Percentiles rank a stretch among this genome's conserved stretches.
Conservation (phyloP, 352 stramenopile species). For the Nothophytophthora sp. region DNA sequence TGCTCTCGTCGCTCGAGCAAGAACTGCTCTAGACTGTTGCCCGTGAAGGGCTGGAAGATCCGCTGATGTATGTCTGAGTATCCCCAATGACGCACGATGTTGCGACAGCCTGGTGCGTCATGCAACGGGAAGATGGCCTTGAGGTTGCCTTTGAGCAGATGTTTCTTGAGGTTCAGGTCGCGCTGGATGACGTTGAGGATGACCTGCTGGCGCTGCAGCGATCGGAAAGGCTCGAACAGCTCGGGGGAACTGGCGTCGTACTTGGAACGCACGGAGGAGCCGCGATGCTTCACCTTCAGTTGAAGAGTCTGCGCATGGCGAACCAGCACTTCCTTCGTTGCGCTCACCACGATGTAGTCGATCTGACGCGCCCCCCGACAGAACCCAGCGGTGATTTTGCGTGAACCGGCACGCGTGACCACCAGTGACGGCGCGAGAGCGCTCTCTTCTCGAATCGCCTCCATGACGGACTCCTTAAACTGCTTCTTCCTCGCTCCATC, state of each 20-base stretch:
- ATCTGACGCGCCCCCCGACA: slow-evolving; percentile 11
- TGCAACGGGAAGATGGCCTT: slow-evolving; percentile 69
- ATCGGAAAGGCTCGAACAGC: slow-evolving; percentile 72
- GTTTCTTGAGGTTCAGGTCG: slow-evolving; percentile 66
- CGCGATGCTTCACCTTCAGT: slow-evolving; percentile 75
- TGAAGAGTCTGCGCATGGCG: slow-evolving; percentile 63
- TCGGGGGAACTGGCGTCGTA: slow-evolving; percentile 43
- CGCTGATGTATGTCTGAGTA: slow-evolving; percentile 25
- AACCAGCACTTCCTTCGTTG: slow-evolving; percentile 52
- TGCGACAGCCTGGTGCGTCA: slow-evolving; percentile 55
- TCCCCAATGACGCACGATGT: slow-evolving; percentile 69
- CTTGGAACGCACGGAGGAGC: slow-evolving; percentile 55
- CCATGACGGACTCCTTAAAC: slow-evolving; percentile 78
- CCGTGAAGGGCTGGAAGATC: slow-evolving; percentile 62
- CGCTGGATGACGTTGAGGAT: slow-evolving; percentile 75
- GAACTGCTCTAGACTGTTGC: slow-evolving; percentile 56
- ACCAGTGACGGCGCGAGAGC: slow-evolving; percentile 51
- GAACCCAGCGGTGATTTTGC: slow-evolving; percentile 1
- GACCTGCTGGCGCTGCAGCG: slow-evolving; percentile 75
- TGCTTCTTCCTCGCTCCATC: slow-evolving; percentile 47
- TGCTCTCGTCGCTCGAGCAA: slow-evolving; percentile 57
- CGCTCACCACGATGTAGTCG: slow-evolving; percentile 68
- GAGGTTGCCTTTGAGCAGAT: slow-evolving; percentile 56
- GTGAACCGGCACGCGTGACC: slow-evolving; percentile 37
- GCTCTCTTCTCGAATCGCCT: slow-evolving; percentile 74